A percentile compares a stretch with the other conserved stretches of the same genome.
Conservation (phyloP, 768 basidiomycete species). For the Lactifluus volemus region DNA sequence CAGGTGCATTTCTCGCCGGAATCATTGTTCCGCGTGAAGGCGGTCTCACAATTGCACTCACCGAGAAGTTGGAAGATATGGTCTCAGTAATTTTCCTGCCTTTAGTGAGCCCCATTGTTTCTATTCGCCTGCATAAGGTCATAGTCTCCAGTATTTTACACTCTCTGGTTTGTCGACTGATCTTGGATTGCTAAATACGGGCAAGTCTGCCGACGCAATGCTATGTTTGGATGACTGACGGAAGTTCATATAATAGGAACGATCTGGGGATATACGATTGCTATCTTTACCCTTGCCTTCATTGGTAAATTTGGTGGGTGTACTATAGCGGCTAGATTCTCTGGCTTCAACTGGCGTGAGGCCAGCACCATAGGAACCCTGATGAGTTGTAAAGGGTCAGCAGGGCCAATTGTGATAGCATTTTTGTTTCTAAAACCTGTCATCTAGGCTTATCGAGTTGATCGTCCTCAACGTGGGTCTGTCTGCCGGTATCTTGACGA, state of each 20-base stretch:
- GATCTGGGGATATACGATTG: conserved; percentile 84
- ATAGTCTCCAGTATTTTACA: conserved; percentile 67
- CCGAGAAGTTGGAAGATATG: conserved; percentile 95
- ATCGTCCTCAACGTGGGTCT: conserved; percentile 96
- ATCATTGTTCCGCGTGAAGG: conserved; percentile 82
- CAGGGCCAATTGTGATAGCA: not conserved
- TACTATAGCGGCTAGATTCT: conserved; percentile 50
- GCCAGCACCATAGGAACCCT: conserved; percentile 76
- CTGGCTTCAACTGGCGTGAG: conserved; percentile 77
- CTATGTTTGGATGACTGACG: not conserved
- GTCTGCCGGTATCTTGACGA: conserved; percentile 65
- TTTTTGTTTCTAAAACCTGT: not conserved
- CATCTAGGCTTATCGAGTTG: conserved; percentile 71
- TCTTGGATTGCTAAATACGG: conserved; percentile 73
- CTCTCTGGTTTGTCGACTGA: conserved; percentile 86
- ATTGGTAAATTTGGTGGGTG: conserved; percentile 87
- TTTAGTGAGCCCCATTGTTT: conserved; percentile 38
- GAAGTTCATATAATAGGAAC: conserved; percentile 35
- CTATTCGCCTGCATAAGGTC: not conserved
- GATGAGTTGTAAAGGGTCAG: conserved; percentile 93
- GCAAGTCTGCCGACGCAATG: conserved; percentile 26
- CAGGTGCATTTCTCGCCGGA: conserved; percentile 76
- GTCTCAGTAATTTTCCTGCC: conserved; percentile 86
- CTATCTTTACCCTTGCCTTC: conserved; percentile 73
- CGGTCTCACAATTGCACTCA: conserved; percentile 77